Evolutionary conservation across 345 rosid genomes (phyloP).

Genomic region (Hypericum androsaemum): DNA sequence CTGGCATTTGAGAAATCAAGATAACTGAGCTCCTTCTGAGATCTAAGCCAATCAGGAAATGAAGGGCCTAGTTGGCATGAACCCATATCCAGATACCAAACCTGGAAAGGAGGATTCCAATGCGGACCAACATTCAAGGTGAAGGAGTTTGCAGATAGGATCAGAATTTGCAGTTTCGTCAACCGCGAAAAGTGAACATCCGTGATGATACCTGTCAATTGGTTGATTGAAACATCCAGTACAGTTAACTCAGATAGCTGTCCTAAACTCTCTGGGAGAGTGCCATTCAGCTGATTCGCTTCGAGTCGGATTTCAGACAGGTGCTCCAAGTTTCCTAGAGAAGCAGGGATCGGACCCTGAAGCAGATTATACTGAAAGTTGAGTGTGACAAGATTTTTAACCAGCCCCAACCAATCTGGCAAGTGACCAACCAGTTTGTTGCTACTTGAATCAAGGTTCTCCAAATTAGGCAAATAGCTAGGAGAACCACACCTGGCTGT

Average conservation of each 20-base stretch:
- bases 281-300: constrained; percentile 2
- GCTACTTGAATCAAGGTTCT: not conserved
- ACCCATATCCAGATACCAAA: not conserved
- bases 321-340: not conserved
- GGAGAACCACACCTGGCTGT: not conserved
- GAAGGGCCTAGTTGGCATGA: not conserved
- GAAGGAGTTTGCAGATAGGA: not conserved
- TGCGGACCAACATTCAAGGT: not conserved
- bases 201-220: not conserved
- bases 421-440: not conserved
- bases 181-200: not conserved
- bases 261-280: constrained; percentile 6
- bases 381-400: not conserved
- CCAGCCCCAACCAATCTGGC: constrained; percentile 3
- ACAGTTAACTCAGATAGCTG: not conserved
- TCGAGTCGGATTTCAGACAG: not conserved
- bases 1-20: constrained; percentile 3
- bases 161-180: not conserved
- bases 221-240: constrained; percentile 6
- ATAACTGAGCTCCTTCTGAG: not conserved
- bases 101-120: not conserved
- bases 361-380: not conserved
- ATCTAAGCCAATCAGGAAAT: not conserved
- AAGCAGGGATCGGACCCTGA: not conserved
- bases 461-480: not conserved